These are phyloP conservation scores for Dalechampia spathulata DNA, from an alignment of 441 rosid species.

Conservation along the genomic window DNA sequence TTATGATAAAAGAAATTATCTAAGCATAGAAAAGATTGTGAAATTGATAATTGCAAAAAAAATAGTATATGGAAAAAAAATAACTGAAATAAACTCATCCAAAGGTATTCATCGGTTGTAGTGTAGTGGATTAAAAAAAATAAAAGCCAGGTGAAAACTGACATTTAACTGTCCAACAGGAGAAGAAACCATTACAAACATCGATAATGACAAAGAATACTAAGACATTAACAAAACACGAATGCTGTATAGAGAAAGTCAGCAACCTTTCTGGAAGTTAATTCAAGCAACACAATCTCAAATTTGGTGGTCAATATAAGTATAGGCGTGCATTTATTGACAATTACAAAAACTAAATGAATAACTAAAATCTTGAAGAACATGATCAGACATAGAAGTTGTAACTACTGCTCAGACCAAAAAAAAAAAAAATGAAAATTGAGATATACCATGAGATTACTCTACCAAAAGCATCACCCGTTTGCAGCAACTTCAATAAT, in stretches of 20 bases:
- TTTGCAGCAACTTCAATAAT: slow-evolving; percentile 56
- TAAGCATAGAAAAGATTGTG: background rate
- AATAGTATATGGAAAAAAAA: no score
- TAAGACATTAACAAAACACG: no score
- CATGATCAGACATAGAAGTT: background rate
- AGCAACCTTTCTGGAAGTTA: no score
- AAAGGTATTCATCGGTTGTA: no score
- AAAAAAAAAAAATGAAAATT: slow-evolving; percentile 9
- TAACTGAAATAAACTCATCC: no score
- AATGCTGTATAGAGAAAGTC: no score
- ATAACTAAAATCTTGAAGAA: background rate
- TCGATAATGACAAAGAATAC: no score
- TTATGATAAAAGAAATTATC: background rate
- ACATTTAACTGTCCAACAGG: no score
- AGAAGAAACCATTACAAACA: no score
- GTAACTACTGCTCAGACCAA: slow-evolving; percentile 3
- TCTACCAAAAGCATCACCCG: slow-evolving; percentile 30
- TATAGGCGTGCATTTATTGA: background rate
- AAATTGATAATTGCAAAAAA: no score
- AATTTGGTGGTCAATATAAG: slow-evolving; percentile 7
- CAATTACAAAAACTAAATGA: background rate
- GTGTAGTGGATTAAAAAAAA: no score
- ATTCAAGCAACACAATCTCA: slow-evolving; percentile 6
- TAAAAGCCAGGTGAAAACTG: no score
- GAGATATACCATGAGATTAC: slow-evolving; percentile 44